Base-by-base conservation (phyloP, 176 grass and related monocot genomes). In the Cenchrus americanus region DNA sequence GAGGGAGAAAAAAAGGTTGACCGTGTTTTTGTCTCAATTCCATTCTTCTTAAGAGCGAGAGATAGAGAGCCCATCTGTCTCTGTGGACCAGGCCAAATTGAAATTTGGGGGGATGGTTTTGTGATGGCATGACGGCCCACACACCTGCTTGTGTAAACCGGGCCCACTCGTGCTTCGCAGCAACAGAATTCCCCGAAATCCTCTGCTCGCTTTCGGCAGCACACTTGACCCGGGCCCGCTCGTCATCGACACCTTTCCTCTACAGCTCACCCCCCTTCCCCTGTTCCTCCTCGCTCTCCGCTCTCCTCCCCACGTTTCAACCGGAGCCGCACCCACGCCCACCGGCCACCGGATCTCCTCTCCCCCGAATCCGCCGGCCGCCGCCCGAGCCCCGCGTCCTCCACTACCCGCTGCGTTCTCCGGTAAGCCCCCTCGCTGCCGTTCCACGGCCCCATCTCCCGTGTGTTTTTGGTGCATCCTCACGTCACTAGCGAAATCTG, bases 401-500 rank as follows among this genome's bases (percentile, higher is more conserved):
- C 73, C 47, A 76, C 84, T 80, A 53, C 18, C 79, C 50, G 49
- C 57, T 4, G 59, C 49, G 9, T 8, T 51, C 73, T 52, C 48
- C 83, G 83, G 88, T 90, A 90, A 90, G 79, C 75, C 58, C 2
- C 21, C 53, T 57, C 32, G 2, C 73, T 0, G 1, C 5, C 47
- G 10, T 41, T 49, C 57, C 19, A 6, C 12, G 21, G 0, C 1
- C 43, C 18, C 8, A 12, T 60, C 41, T 53, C 42, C n/a, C 50
- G 2, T 32, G 12, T 19, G 73, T 19, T 15, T 27, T 30, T 5
- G 43, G 74, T 86, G 60, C 60, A 22, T 68, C 84, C 67, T 90
- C 61, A 77, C 73, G 58, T 73, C 69, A 67, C 80, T 65, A 44
- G 42, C 79, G 80, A 66, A 86, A 86, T 90, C 88, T 82, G 79